Conservation (phyloP, 768 basidiomycete species). For the Leccinum incarnatum region DNA sequence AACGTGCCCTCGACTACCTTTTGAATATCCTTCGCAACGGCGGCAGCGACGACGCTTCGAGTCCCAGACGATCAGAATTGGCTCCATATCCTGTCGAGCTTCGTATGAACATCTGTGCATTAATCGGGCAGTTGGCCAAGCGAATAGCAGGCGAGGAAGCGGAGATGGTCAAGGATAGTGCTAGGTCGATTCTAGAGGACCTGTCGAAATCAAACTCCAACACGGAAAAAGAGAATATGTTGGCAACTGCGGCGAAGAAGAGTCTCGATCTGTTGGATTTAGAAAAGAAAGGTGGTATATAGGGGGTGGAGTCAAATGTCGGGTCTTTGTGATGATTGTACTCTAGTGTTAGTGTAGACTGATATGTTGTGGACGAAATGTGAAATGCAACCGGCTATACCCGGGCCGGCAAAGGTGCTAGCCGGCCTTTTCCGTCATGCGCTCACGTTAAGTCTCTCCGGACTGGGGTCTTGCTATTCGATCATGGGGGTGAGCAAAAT, state of each 20-base stretch:
- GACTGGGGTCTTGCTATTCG: background rate
- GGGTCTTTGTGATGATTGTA: background rate
- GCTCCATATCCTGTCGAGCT: conserved; percentile 70
- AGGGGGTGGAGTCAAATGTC: background rate
- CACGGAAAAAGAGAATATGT: conserved; percentile 34
- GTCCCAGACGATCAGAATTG: conserved; percentile 34
- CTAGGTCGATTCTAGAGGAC: conserved; percentile 50
- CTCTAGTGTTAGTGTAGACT: background rate
- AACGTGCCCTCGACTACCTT: conserved; percentile 67
- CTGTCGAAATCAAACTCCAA: conserved; percentile 36
- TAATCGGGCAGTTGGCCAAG: conserved; percentile 63
- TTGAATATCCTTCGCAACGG: conserved; percentile 56
- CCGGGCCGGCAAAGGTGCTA: background rate
- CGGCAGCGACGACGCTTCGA: conserved; percentile 32
- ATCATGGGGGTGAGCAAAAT: conserved; percentile 41
- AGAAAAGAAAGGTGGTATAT: background rate
- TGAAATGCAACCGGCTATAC: conserved; percentile 5
- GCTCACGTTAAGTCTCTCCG: background rate
- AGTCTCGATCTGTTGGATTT: conserved; percentile 44
- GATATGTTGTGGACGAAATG: background rate
- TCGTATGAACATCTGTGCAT: conserved; percentile 70
- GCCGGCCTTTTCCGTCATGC: background rate
- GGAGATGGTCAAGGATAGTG: conserved; percentile 47
- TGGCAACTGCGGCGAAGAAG: conserved; percentile 39
- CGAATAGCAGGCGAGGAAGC: conserved; percentile 49